phyloP scores from a whole-genome alignment of 2,329 filamentous ascomycete species.

The Nigrospora sphaerica region DNA sequence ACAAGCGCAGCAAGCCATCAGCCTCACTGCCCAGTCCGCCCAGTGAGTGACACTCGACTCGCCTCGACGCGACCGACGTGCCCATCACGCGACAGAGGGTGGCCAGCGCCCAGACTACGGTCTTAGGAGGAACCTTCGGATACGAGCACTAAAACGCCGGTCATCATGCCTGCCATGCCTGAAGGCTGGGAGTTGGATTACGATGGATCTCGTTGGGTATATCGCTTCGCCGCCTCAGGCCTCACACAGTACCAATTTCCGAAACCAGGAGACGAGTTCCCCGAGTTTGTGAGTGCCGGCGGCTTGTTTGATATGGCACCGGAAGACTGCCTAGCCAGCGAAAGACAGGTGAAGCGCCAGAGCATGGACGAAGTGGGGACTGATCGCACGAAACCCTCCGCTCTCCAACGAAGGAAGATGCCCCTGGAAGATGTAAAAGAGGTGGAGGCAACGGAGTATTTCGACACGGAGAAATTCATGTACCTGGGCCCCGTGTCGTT shows the following conservation, averaged over 20 bases:
- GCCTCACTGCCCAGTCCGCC: no score
- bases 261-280: conserved; percentile 50
- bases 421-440: conserved; percentile 17
- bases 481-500: conserved; percentile 41
- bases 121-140: no score
- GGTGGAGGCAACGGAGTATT: conserved; percentile 30
- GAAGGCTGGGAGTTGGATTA: conserved; percentile 52
- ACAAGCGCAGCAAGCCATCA: no score
- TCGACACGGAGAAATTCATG: conserved; percentile 46
- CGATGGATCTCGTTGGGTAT: conserved; percentile 51
- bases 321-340: conserved; percentile 46
- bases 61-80: no score
- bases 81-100: no score
- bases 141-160: no score
- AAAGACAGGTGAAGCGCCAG: conserved; percentile 37
- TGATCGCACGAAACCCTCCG: no score
- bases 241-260: conserved; percentile 50
- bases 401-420: conserved; percentile 7
- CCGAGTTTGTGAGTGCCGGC: conserved; percentile 36
- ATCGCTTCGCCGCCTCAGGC: conserved; percentile 46
- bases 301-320: conserved; percentile 34
- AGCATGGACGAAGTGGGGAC: no score
- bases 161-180: conserved; percentile 36
- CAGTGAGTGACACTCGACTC: no score
- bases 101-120: no score